A percentile compares a stretch with the other conserved stretches of the same genome.
phyloP scores from a whole-genome alignment of 73 alveolate genomes.

The Paramecium octaurelia region DNA sequence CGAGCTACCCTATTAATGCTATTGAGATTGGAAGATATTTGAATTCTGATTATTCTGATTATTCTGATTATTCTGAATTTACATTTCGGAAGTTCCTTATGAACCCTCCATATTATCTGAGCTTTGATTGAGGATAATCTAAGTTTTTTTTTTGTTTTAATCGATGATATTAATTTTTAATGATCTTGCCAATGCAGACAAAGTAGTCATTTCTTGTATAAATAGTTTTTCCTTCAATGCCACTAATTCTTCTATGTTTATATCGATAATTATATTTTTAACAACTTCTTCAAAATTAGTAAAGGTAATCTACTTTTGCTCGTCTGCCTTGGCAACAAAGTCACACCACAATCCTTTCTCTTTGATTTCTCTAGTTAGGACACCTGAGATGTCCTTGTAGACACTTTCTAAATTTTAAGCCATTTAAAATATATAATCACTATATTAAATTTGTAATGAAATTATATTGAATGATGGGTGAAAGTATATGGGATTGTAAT shows the following conservation, averaged over 20 bases:
- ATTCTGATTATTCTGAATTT: neutral
- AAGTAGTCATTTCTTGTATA: neutral
- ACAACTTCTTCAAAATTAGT: neutral
- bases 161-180: neutral
- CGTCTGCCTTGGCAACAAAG: neutral
- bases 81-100: neutral
- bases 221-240: neutral
- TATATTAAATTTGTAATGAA: neutral
- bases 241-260: neutral
- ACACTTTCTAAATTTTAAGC: neutral
- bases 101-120: neutral
- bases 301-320: neutral
- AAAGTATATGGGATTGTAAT: too few species aligned
- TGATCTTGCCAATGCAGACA: neutral
- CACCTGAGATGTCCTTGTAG: neutral
- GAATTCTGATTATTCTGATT: neutral
- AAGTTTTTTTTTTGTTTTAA: neutral
- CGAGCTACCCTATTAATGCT: neutral
- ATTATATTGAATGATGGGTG: neutral
- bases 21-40: neutral
- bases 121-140: neutral
- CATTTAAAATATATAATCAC: neutral
- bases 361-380: neutral
- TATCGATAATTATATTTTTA: neutral
- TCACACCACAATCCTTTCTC: constrained; percentile 18